A percentile compares a stretch with the other conserved stretches of the same genome.
Conservation (phyloP, 805 yeast species). For the Vanderwaltozyma polyspora region DNA sequence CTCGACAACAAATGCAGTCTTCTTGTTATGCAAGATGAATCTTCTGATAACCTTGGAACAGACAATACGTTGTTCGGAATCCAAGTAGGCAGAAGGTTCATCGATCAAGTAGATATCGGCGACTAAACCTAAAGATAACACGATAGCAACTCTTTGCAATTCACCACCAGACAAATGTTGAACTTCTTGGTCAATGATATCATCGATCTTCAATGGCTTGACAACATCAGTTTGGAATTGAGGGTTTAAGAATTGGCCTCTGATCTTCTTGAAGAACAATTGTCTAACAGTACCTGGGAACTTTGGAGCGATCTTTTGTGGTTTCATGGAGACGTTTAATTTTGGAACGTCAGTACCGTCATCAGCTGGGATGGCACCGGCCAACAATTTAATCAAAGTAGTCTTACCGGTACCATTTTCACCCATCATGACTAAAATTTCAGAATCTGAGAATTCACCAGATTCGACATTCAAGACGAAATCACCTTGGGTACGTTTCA, state of each 20-base stretch:
- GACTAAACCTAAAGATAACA: conserved; percentile 81
- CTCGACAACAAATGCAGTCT: conserved; percentile 98
- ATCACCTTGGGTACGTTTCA: conserved; percentile 93
- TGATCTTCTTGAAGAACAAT: conserved; percentile 90
- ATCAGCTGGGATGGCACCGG: conserved; percentile 88
- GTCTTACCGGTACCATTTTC: conserved; percentile 99
- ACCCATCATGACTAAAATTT: conserved; percentile 98
- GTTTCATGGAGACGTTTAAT: conserved; percentile 92
- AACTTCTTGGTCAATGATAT: conserved; percentile 93
- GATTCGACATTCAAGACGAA: conserved; percentile 70
- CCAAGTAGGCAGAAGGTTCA: conserved; percentile 98
- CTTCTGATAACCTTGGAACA: conserved; percentile 98
- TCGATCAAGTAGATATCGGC: conserved; percentile 96
- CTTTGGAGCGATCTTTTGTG: conserved; percentile 97
- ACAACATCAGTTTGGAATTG: conserved; percentile 98
- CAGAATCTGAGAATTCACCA: conserved; percentile 93
- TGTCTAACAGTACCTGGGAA: conserved; percentile 98
- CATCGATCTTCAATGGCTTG: conserved; percentile 88
- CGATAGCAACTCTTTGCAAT: conserved; percentile 97
- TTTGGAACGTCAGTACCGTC: conserved; percentile 74
- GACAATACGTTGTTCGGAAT: conserved; percentile 98
- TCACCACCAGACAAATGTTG: conserved; percentile 99
- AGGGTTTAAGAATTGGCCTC: conserved; percentile 87
- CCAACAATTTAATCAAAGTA: conserved; percentile 87
- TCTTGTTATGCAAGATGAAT: conserved; percentile 89